Conservation (phyloP, 2,329 filamentous ascomycete species). For the Knufia fluminis region DNA sequence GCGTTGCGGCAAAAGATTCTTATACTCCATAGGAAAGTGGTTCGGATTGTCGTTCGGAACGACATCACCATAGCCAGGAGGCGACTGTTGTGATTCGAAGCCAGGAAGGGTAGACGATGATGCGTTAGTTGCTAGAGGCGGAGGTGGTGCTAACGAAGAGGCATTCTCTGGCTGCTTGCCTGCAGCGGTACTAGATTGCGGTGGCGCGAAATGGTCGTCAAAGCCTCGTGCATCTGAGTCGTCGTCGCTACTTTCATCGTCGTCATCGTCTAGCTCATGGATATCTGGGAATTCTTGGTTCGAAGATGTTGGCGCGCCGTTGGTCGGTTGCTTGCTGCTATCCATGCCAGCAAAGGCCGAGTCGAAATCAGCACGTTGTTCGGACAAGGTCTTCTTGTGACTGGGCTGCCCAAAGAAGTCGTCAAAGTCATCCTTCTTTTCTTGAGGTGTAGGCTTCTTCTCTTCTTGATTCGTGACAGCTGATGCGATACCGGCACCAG, state of each 20-base stretch:
- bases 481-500: slow-evolving; percentile 8
- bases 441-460: slow-evolving; percentile 17
- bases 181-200: slow-evolving; percentile 26
- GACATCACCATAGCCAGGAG: slow-evolving; percentile 33
- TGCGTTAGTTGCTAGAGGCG: slow-evolving; percentile 30
- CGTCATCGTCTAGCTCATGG: slow-evolving; percentile 69
- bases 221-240: slow-evolving; percentile 60
- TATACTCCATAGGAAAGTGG: slow-evolving; percentile 33
- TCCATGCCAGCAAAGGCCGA: slow-evolving; percentile 39
- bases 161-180: slow-evolving; percentile 24
- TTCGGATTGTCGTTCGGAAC: slow-evolving; percentile 24
- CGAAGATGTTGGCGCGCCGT: slow-evolving; percentile 22
- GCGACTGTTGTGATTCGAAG: slow-evolving; percentile 43
- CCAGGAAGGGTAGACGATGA: slow-evolving; percentile 40
- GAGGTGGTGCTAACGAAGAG: slow-evolving; percentile 4
- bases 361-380: slow-evolving; percentile 39
- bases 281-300: slow-evolving; percentile 85
- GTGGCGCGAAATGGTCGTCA: slow-evolving; percentile 71
- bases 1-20: slow-evolving; percentile 32
- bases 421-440: slow-evolving; percentile 35
- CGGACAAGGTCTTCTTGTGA: slow-evolving; percentile 36
- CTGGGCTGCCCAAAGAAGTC: slow-evolving; percentile 37
- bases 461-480: slow-evolving; percentile 2
- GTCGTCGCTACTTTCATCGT: slow-evolving; percentile 73
- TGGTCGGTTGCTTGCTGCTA: slow-evolving; percentile 32